Percentiles rank a stretch among this genome's conserved stretches.
phyloP scores from a whole-genome alignment of 306 rosid genomes.

The Trichosanthes truncata region DNA sequence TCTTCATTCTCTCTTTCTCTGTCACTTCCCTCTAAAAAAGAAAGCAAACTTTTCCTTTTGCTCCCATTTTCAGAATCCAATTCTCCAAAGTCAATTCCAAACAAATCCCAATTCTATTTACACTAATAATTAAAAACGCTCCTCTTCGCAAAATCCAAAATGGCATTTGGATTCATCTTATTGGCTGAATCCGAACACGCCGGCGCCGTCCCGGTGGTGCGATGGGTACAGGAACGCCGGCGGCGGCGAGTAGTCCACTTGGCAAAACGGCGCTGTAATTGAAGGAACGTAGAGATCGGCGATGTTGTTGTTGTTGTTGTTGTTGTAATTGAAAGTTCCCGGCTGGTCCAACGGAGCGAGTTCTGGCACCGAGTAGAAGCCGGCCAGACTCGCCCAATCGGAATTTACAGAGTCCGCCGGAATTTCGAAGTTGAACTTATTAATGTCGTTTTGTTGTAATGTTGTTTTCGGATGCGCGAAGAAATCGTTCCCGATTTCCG shows the following conservation, averaged over 20 bases:
- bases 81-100: conserved; percentile 23
- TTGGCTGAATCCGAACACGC: conserved; percentile 29
- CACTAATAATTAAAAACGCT: conserved; percentile 21
- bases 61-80: conserved; percentile 14
- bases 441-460: conserved; percentile 30
- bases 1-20: background rate
- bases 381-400: conserved; percentile 57
- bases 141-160: background rate
- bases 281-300: conserved; percentile 48
- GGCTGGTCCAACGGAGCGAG: conserved; percentile 20
- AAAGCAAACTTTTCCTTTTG: background rate
- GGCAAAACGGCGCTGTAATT: conserved; percentile 23
- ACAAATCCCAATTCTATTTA: conserved; percentile 42
- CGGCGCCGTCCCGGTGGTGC: conserved; percentile 13
- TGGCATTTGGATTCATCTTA: background rate
- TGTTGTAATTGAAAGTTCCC: conserved; percentile 16
- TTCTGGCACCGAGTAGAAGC: conserved; percentile 38
- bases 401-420: conserved; percentile 29
- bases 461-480: conserved; percentile 38
- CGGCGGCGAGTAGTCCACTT: conserved; percentile 22
- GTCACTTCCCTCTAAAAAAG: background rate
- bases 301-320: background rate
- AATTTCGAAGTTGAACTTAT: conserved; percentile 19
- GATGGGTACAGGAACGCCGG: conserved; percentile 27
- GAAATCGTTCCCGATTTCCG: conserved; percentile 40